These are phyloP conservation scores for Camptophora hylomeconis DNA, from an alignment of 2,329 filamentous ascomycete species.

Conservation along the genomic window DNA sequence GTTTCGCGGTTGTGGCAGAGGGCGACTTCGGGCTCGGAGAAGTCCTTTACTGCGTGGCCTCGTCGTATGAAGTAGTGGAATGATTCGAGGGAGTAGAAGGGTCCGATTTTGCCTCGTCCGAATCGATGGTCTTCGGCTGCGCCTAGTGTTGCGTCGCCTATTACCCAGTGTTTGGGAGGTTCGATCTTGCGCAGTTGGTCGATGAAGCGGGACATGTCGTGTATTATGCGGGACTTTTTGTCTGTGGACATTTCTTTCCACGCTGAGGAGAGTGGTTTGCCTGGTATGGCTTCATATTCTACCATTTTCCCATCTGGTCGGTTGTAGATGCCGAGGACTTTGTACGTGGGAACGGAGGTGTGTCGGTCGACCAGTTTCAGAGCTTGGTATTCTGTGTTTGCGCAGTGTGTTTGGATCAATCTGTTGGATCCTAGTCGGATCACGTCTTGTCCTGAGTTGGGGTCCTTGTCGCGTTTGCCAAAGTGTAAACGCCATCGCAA, in stretches of 20 bases:
- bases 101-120: constrained; percentile 13
- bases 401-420: constrained; percentile 15
- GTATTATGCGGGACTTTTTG: constrained; percentile 15
- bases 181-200: constrained; percentile 17
- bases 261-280: constrained; percentile 10
- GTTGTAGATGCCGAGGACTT: constrained; percentile 15
- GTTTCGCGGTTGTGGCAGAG: constrained; percentile 9
- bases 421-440: constrained; percentile 13
- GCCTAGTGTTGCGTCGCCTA: constrained; percentile 16
- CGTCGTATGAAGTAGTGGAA: constrained; percentile 16
- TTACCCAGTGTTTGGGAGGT: constrained; percentile 16
- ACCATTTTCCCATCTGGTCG: constrained; percentile 16
- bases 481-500: constrained; percentile 15
- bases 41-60: constrained; percentile 13
- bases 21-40: constrained; percentile 13
- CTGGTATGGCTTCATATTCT: constrained; percentile 15
- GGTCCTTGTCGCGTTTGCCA: constrained; percentile 14
- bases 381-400: constrained; percentile 17
- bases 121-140: constrained; percentile 16
- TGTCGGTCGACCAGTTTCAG: constrained; percentile 15
- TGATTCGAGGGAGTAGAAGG: constrained; percentile 15
- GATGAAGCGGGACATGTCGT: constrained; percentile 15
- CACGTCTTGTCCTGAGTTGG: constrained; percentile 11
- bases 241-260: constrained; percentile 14
- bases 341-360: constrained; percentile 15